A percentile compares a stretch with the other conserved stretches of the same genome.
Evolutionary conservation across 2,329 filamentous ascomycete species (phyloP).

Genomic region (Talaromyces pinophilus): DNA sequence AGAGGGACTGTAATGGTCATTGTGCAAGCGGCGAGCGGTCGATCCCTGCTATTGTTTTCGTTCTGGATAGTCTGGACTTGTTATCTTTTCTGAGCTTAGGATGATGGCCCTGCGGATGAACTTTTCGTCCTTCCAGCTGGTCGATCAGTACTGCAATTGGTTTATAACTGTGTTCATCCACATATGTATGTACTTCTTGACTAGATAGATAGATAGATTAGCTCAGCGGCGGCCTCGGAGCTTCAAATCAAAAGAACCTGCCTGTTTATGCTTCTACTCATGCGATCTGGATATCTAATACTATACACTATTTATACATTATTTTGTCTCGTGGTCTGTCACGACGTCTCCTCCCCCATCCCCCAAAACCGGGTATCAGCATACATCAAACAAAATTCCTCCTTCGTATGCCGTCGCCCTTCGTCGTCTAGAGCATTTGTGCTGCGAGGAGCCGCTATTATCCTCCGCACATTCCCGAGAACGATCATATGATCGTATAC

Average conservation of each 20-base stretch:
- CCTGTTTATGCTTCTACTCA: slow-evolving; percentile 11
- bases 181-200: slow-evolving; percentile 21
- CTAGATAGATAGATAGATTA: slow-evolving; percentile 23
- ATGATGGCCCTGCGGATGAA: slow-evolving; percentile 7
- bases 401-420: slow-evolving; percentile 20
- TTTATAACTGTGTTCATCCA: neutral
- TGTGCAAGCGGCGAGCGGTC: neutral
- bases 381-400: slow-evolving; percentile 43
- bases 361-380: slow-evolving; percentile 47
- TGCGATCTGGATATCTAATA: neutral
- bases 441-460: slow-evolving; percentile 25
- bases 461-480: slow-evolving; percentile 32
- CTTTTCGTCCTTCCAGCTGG: slow-evolving; percentile 7
- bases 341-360: slow-evolving; percentile 39
- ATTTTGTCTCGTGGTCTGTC: neutral
- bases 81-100: slow-evolving; percentile 6
- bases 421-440: slow-evolving; percentile 2
- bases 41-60: slow-evolving; percentile 5
- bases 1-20: slow-evolving; percentile 31
- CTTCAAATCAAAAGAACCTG: slow-evolving; percentile 17
- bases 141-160: slow-evolving; percentile 13
- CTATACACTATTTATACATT: slow-evolving; percentile 13
- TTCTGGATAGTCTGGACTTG: slow-evolving; percentile 5
- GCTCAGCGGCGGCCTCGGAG: slow-evolving; percentile 16
- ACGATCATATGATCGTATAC: slow-evolving; percentile 46